Evolutionary conservation across 768 basidiomycete species (phyloP).

Genomic region (Neoboletus subvelutipes): DNA sequence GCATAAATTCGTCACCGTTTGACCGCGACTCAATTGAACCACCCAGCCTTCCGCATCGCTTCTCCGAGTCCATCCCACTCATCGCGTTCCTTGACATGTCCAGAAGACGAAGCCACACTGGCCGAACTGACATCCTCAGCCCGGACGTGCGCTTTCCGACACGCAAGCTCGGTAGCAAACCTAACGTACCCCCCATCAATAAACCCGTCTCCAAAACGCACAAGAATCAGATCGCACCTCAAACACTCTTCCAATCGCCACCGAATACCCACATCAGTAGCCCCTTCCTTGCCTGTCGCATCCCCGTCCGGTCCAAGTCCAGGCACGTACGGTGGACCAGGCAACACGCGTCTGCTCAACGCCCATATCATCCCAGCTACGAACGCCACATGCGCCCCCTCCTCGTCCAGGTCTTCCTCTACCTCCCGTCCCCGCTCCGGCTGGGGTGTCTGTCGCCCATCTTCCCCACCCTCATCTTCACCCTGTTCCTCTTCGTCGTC

Average conservation of each 20-base stretch:
- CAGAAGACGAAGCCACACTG: slow-evolving; percentile 16
- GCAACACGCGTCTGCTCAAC: slow-evolving; percentile 65
- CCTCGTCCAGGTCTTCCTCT: slow-evolving; percentile 58
- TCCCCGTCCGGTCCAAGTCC: slow-evolving; percentile 15
- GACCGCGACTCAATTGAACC: slow-evolving; percentile 52
- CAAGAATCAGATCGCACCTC: slow-evolving; percentile 40
- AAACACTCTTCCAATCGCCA: slow-evolving; percentile 86
- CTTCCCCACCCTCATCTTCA: not conserved
- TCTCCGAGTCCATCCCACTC: slow-evolving; percentile 69
- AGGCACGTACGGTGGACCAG: slow-evolving; percentile 77
- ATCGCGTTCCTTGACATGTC: slow-evolving; percentile 37
- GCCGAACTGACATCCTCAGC: not conserved
- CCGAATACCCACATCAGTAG: slow-evolving; percentile 40
- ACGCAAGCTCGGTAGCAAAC: slow-evolving; percentile 82
- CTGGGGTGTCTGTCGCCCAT: slow-evolving; percentile 28
- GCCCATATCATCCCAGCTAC: slow-evolving; percentile 89
- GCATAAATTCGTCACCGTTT: not conserved
- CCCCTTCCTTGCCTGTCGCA: slow-evolving; percentile 36
- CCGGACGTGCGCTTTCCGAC: slow-evolving; percentile 53
- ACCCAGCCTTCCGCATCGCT: slow-evolving; percentile 73
- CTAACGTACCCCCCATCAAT: slow-evolving; percentile 34
- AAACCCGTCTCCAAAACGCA: not conserved
- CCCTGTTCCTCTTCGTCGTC: slow-evolving; percentile 20
- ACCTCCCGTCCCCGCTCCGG: slow-evolving; percentile 9
- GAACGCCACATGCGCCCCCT: slow-evolving; percentile 79